Evolutionary conservation across 2,329 filamentous ascomycete species (phyloP), one percentile per base, ranked within the genome.

Genomic region (Talaromyces sp.): DNA sequence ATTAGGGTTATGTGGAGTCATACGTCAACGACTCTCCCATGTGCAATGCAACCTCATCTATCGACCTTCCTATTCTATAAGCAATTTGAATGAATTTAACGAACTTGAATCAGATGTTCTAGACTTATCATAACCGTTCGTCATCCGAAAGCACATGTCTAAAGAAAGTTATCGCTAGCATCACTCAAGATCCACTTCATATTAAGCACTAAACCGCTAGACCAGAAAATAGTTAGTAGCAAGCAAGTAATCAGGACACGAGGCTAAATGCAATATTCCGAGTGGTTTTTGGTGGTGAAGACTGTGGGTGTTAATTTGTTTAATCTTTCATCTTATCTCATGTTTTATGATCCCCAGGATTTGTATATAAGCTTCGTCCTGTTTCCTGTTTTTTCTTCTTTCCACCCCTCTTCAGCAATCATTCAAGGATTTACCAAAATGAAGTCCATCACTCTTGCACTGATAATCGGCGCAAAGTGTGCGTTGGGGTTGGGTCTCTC

Each of bases 271-370:
- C 15, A 29, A 17, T 31, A 56, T 36, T 31, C 61, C 49, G 49
- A 63, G 34, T 63, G 61, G 61, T 40, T 63, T 63, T 19, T 43
- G 56, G 31, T 58, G 10, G 22, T 58, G 13, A 34, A 43, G 19
- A 13, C 17, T 29, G 36, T 3, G 11, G 29, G 2, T 38, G 2
- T 17, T 36, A 15, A 38, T 56, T 36, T 56, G 25, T 5, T 56
- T 38, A 36, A 38, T 13, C 3, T 6, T 22, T 29, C 31, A 56
- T 36, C 31, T 56, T 1, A 15, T 54, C 31, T 15, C 11, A 36
- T 2, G 11, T 22, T 36, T 3, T 22, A 7, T 36, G 8, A 22
- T 34, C 10, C 6, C 29, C 31, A 7, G 29, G 13, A 22, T 36
- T 36, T 22, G n/a, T 36, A 8, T 22, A 22, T 36, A 25, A 19